phyloP scores from a whole-genome alignment of 352 stramenopile species.

The Phytophthora palmivora region DNA sequence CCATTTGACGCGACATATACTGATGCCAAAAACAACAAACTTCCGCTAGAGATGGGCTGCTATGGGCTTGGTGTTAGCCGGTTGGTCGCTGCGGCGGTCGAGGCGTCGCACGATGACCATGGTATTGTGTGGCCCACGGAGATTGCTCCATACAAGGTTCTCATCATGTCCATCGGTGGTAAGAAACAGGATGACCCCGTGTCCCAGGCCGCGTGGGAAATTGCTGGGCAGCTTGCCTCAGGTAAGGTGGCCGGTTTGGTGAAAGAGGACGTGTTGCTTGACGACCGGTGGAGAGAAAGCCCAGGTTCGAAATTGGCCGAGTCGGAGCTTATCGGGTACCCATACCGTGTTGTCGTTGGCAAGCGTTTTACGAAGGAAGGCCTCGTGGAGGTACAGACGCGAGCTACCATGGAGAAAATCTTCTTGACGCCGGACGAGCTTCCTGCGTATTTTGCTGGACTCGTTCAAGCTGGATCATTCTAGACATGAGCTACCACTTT shows the following conservation, averaged over 20 bases:
- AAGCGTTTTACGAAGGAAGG: slow-evolving; percentile 81
- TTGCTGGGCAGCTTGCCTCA: slow-evolving; percentile 62
- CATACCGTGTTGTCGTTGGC: slow-evolving; percentile 86
- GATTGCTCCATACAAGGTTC: slow-evolving; percentile 83
- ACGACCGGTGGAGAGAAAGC: slow-evolving; percentile 86
- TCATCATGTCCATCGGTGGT: slow-evolving; percentile 80
- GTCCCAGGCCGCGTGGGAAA: slow-evolving; percentile 47
- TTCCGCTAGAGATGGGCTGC: slow-evolving; percentile 89
- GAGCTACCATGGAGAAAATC: slow-evolving; percentile 67
- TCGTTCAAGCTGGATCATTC: slow-evolving; percentile 26
- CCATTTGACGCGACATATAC: slow-evolving; percentile 73
- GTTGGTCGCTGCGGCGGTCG: slow-evolving; percentile 82
- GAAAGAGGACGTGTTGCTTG: slow-evolving; percentile 75
- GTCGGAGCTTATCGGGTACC: slow-evolving; percentile 87
- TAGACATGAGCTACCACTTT: slow-evolving; percentile 11
- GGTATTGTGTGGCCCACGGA: slow-evolving; percentile 85
- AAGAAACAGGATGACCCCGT: slow-evolving; percentile 60
- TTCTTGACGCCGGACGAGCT: slow-evolving; percentile 62
- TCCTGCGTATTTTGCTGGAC: slow-evolving; percentile 42
- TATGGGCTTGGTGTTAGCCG: slow-evolving; percentile 89
- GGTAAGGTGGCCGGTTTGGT: slow-evolving; percentile 37
- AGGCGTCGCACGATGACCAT: slow-evolving; percentile 77
- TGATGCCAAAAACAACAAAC: slow-evolving; percentile 52
- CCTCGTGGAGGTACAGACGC: slow-evolving; percentile 78
- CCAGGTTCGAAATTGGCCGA: slow-evolving; percentile 84